Conservation (phyloP, 2,329 filamentous ascomycete species). For the Xylariaceae sp. region DNA sequence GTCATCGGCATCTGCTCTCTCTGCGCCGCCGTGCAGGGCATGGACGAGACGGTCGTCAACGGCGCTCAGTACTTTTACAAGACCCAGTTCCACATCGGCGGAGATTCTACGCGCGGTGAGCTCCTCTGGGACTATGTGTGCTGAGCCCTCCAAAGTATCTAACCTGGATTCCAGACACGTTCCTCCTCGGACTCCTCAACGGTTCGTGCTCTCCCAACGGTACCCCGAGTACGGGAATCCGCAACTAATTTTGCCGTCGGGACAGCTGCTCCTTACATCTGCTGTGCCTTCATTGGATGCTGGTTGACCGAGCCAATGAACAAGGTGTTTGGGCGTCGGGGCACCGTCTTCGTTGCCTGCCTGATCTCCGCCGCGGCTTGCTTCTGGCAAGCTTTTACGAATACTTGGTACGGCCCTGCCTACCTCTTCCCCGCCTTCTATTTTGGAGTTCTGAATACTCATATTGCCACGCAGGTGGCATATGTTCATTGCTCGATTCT, state of each 20-base stretch:
- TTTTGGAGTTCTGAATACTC: too few species aligned
- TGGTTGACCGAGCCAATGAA: slow-evolving; percentile 71
- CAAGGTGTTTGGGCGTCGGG: slow-evolving; percentile 59
- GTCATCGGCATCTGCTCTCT: slow-evolving; percentile 45
- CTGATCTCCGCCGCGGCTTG: slow-evolving; percentile 49
- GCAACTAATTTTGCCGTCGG: slow-evolving; percentile 2
- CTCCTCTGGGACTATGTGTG: too few species aligned
- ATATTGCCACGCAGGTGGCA: too few species aligned
- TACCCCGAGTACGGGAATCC: too few species aligned
- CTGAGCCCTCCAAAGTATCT: too few species aligned
- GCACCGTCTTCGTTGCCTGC: slow-evolving; percentile 64
- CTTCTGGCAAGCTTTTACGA: slow-evolving; percentile 41
- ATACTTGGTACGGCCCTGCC: slow-evolving; percentile 50
- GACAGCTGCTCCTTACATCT: slow-evolving; percentile 49
- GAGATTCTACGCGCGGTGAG: slow-evolving; percentile 33
- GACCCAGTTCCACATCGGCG: slow-evolving; percentile 50
- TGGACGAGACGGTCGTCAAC: slow-evolving; percentile 65
- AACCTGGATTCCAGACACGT: too few species aligned
- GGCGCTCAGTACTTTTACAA: slow-evolving; percentile 61
- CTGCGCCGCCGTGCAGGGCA: slow-evolving; percentile 59
- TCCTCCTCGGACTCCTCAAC: slow-evolving; percentile 57
- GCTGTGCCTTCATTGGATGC: slow-evolving; percentile 61
- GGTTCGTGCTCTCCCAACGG: slow-evolving; percentile 16
- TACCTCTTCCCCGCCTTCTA: too few species aligned
- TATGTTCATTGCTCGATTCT: slow-evolving; percentile 63